These are phyloP conservation scores for Auriculariales sp. DNA, from an alignment of 768 basidiomycete genomes.

Conservation along the genomic window DNA sequence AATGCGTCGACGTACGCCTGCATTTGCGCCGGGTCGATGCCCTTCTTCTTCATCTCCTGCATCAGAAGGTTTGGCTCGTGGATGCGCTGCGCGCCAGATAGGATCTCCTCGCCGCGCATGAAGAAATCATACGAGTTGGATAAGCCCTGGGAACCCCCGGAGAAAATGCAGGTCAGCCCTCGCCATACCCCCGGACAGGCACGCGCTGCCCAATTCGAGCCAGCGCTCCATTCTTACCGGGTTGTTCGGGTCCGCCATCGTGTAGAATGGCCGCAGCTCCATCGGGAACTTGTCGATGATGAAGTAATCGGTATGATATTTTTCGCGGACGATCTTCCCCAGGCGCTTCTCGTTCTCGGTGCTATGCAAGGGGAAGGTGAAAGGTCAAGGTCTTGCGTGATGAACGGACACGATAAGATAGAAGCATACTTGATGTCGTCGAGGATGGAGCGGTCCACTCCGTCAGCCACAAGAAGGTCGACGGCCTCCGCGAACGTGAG, in stretches of 20 bases:
- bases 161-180: not conserved
- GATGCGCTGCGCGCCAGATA: constrained; percentile 95
- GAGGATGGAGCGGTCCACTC: constrained; percentile 57
- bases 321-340: constrained; percentile 76
- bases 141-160: constrained; percentile 37
- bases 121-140: constrained; percentile 99
- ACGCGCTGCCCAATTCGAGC: not conserved
- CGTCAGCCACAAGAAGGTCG: constrained; percentile 74
- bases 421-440: constrained; percentile 90
- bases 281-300: constrained; percentile 99
- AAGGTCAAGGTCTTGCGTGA: not conserved
- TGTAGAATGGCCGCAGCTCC: constrained; percentile 93
- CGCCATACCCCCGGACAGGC: not conserved
- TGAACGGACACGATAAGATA: constrained; percentile 1
- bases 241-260: constrained; percentile 92
- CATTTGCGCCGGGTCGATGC: constrained; percentile 87
- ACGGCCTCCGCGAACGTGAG: constrained; percentile 81
- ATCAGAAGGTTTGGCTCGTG: constrained; percentile 75
- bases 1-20: constrained; percentile 87
- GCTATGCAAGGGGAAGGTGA: constrained; percentile 26
- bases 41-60: constrained; percentile 74
- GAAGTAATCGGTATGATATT: constrained; percentile 96
- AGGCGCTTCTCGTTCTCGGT: constrained; percentile 93
- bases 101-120: constrained; percentile 98
- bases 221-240: constrained; percentile 38